These are phyloP conservation scores for Aspergillus conjunctus DNA, from an alignment of 495 filamentous ascomycete species.

Conservation along the genomic window DNA sequence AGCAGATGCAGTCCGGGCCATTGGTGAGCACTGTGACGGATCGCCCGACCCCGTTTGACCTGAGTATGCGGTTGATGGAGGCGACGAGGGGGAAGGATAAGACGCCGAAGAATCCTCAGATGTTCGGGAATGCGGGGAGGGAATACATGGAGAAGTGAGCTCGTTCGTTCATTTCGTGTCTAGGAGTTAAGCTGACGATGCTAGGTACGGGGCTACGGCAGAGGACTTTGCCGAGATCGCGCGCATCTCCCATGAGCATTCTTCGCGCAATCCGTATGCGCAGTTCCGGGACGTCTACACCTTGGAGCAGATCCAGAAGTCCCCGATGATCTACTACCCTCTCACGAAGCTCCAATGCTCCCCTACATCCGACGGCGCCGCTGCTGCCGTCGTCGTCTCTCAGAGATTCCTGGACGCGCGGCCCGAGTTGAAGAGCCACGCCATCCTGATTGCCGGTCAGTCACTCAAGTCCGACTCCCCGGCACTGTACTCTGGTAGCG, in stretches of 20 bases:
- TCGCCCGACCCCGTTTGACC: slow-evolving; percentile 73
- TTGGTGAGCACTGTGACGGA: slow-evolving; percentile 78
- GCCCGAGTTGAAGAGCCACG: slow-evolving; percentile 75
- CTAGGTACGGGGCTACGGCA: slow-evolving; percentile 72
- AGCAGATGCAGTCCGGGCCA: slow-evolving; percentile 92
- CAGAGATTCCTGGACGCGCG: slow-evolving; percentile 81
- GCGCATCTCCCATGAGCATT: slow-evolving; percentile 88
- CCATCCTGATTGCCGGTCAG: slow-evolving; percentile 85
- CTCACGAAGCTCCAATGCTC: slow-evolving; percentile 78
- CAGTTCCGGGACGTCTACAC: slow-evolving; percentile 93
- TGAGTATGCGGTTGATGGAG: slow-evolving; percentile 73
- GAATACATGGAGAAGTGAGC: slow-evolving; percentile 90
- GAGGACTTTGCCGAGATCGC: slow-evolving; percentile 94
- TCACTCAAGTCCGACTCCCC: slow-evolving; percentile 77
- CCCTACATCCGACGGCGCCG: slow-evolving; percentile 89
- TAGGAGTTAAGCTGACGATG: not conserved
- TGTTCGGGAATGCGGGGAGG: slow-evolving; percentile 91
- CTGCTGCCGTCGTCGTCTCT: slow-evolving; percentile 85
- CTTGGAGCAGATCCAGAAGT: slow-evolving; percentile 74
- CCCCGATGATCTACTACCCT: slow-evolving; percentile 77
- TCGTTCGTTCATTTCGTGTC: slow-evolving; percentile 4
- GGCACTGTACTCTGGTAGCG: slow-evolving; percentile 62
- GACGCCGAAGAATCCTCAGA: slow-evolving; percentile 80
- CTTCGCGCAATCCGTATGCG: slow-evolving; percentile 87
- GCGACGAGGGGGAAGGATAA: slow-evolving; percentile 75